These are phyloP conservation scores for Quercus phellos DNA, from an alignment of 331 rosid species.

Conservation along the genomic window DNA sequence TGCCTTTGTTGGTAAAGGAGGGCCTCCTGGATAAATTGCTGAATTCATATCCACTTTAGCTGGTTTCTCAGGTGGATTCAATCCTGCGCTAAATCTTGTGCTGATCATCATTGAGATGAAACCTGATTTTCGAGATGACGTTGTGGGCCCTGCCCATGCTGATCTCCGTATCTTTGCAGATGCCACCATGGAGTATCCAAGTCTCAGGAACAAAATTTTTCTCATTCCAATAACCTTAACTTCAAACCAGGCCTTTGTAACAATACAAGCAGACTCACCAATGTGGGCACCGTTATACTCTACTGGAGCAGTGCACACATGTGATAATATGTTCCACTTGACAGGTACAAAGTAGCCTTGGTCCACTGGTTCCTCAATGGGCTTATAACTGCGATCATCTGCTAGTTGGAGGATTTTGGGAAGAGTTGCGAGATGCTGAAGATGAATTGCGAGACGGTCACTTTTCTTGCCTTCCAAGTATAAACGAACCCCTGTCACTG, in stretches of 20 bases:
- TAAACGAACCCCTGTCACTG: constrained; percentile 77
- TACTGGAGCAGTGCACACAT: constrained; percentile 77
- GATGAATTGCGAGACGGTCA: constrained; percentile 73
- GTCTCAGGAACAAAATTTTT: constrained; percentile 76
- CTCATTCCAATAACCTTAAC: constrained; percentile 59
- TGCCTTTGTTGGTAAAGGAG: constrained; percentile 63
- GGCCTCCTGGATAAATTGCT: constrained; percentile 63
- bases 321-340: constrained; percentile 78
- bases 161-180: constrained; percentile 64
- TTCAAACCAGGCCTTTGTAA: constrained; percentile 83
- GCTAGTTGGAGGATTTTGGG: constrained; percentile 60
- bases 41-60: constrained; percentile 69
- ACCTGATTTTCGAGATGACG: constrained; percentile 61
- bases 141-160: constrained; percentile 79
- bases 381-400: constrained; percentile 40
- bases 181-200: constrained; percentile 68
- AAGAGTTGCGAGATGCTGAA: constrained; percentile 73
- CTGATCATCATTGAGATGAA: constrained; percentile 66
- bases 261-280: constrained; percentile 56
- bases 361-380: constrained; percentile 45
- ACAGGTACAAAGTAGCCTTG: constrained; percentile 64
- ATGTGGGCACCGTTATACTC: constrained; percentile 44
- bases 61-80: constrained; percentile 37
- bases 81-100: constrained; percentile 58
- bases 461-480: constrained; percentile 79